Evolutionary conservation across 345 rosid species (phyloP), one percentile per base, ranked within the genome.

Genomic region (Moricandia arvensis): DNA sequence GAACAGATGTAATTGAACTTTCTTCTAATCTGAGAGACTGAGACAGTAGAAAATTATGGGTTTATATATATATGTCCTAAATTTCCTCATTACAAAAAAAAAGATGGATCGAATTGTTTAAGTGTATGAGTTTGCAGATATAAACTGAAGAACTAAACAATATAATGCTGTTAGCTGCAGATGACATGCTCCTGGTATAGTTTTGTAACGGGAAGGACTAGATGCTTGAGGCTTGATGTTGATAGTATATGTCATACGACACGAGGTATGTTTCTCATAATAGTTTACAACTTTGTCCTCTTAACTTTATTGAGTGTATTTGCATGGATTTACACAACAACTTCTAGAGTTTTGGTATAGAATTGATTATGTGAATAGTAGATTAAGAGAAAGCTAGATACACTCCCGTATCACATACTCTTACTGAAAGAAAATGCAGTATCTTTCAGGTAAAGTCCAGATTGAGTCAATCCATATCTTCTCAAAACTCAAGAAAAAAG

Each of bases 291-390:
- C 1, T 33, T 33, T 6, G 35, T 33, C 35, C 35, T 33, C 35
- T 6, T 29, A 29, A 29, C 0, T 29, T 29, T 29, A 5, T 29
- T 29, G 31, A 29, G 5, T 29, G 31, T 29, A 29, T 29, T 29
- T 29, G 0, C 31, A 29, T 29, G 31, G 31, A 49, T 79, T 34
- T 51, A 72, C 47, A 65, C 84, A 91, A 96, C 88, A 91, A 83
- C 80, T 91, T 77, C 85, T 91, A 1, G 98, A 94, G 83, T 91
- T 94, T 60, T n/a, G 95, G 92, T 21, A 94, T 59, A 86, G 83
- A 77, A 94, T 94, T 51, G 98, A 97, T 43, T 75, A 88, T 41
- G 98, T 91, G 59, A 84, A 76, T 67, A 91, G 96, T 17, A 97
- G 98, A 68, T 78, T 94, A 57, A 89, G 86, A 76, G 97, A 90